These are phyloP conservation scores for Tetracentron sinense DNA, from an alignment of 164 flowering plant genomes.

Conservation along the genomic window DNA sequence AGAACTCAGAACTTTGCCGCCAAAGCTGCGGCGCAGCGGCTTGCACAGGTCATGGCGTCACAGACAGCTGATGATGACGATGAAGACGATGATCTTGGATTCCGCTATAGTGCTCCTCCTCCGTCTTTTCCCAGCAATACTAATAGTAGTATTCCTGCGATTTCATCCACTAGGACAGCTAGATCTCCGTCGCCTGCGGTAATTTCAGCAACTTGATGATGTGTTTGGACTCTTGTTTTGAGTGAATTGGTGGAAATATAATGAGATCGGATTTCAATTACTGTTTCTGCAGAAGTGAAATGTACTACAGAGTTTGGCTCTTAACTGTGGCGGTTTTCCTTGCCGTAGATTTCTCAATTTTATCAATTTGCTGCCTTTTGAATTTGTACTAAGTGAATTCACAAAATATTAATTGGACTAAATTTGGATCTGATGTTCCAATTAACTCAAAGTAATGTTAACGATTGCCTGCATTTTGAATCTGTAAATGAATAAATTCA, in stretches of 20 bases:
- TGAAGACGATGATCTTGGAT: constrained; percentile 72
- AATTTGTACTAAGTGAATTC: background rate
- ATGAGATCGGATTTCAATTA: constrained; percentile 3
- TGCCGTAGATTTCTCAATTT: background rate
- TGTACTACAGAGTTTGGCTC: background rate
- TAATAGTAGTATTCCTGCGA: constrained; percentile 19
- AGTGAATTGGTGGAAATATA: constrained; percentile 5
- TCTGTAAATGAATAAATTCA: too few relatives aligned
- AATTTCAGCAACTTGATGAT: constrained; percentile 17
- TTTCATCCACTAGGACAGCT: constrained; percentile 35
- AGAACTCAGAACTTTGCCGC: constrained; percentile 91
- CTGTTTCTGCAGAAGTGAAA: background rate
- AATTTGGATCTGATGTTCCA: too few relatives aligned
- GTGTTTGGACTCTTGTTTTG: background rate
- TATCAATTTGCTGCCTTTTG: background rate
- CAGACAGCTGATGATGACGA: constrained; percentile 62
- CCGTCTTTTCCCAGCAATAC: constrained; percentile 23
- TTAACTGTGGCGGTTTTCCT: background rate
- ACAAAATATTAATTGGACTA: too few relatives aligned
- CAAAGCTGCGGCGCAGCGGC: constrained; percentile 87
- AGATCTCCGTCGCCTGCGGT: constrained; percentile 98
- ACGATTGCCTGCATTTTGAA: too few relatives aligned
- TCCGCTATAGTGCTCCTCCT: constrained; percentile 48
- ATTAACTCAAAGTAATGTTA: too few relatives aligned
- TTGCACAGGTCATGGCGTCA: constrained; percentile 92